Conservation (phyloP, 2,329 filamentous ascomycete genomes). For the Cadophora malorum region DNA sequence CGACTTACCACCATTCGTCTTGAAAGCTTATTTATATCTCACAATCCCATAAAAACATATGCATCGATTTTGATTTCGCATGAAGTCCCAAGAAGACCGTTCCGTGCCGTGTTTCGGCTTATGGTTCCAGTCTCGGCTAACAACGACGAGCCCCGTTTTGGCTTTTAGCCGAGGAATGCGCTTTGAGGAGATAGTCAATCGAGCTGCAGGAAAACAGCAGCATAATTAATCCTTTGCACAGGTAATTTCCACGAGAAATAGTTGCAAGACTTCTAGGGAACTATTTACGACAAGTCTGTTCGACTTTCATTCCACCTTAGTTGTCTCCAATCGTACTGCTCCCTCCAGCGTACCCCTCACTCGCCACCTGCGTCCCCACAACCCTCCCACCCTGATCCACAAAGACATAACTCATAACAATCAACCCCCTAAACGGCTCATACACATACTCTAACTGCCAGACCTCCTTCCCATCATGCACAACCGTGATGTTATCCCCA, state of each 20-base stretch:
- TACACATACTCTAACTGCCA: slow-evolving; percentile 61
- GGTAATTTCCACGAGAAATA: neutral
- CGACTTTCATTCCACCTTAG: neutral
- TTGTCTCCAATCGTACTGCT: slow-evolving; percentile 54
- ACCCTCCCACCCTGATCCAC: slow-evolving; percentile 55
- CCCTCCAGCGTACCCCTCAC: slow-evolving; percentile 59
- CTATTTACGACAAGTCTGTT: neutral
- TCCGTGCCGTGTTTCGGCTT: slow-evolving; percentile 11
- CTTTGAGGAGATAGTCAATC: too few relatives aligned
- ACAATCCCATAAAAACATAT: neutral
- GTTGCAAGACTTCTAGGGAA: neutral
- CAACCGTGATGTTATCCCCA: slow-evolving; percentile 56
- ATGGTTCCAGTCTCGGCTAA: neutral
- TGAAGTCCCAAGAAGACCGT: neutral
- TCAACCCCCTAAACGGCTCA: slow-evolving; percentile 55
- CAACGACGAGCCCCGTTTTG: neutral
- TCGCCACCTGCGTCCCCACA: slow-evolving; percentile 57
- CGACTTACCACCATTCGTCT: neutral
- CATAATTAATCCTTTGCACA: too few relatives aligned
- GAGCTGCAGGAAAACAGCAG: too few relatives aligned
- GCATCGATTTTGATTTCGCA: neutral
- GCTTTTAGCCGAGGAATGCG: neutral
- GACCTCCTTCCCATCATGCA: slow-evolving; percentile 53
- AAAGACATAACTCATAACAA: slow-evolving; percentile 56
- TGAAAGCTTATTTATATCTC: neutral